These are phyloP conservation scores for Rhizomucor pusillus DNA, from an alignment of 371 early-diverging fungal species.

Conservation along the genomic window DNA sequence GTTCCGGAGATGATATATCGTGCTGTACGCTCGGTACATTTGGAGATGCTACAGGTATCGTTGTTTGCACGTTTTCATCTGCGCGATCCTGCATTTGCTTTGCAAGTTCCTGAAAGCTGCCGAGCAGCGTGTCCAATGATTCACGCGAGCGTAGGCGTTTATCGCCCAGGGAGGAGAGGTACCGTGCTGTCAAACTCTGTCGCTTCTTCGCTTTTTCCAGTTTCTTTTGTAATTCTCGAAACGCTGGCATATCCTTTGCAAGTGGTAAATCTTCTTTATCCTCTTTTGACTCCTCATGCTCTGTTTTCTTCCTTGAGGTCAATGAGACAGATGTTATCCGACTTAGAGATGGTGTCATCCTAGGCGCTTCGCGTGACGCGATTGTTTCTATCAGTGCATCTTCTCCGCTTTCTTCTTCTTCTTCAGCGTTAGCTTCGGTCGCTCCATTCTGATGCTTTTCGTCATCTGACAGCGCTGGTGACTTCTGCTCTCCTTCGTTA, in stretches of 20 bases:
- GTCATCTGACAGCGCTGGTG: slow-evolving; percentile 24
- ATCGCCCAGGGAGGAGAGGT: slow-evolving; percentile 22
- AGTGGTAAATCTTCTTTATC: too few species aligned
- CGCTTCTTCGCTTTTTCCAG: slow-evolving; percentile 38
- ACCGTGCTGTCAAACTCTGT: slow-evolving; percentile 45
- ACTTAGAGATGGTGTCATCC: slow-evolving; percentile 33
- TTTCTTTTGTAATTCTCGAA: slow-evolving; percentile 29
- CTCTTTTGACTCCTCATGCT: too few species aligned
- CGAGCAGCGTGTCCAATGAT: slow-evolving; percentile 20
- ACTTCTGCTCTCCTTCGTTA: slow-evolving; percentile 15
- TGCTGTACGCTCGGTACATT: neutral
- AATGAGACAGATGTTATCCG: slow-evolving; percentile 20
- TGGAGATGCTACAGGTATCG: neutral
- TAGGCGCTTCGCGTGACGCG: slow-evolving; percentile 29
- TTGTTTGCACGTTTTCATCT: neutral
- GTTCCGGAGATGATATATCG: neutral
- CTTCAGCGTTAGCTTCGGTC: slow-evolving; percentile 19
- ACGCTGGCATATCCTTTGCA: slow-evolving; percentile 11
- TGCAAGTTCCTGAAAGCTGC: too few species aligned
- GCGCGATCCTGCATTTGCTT: too few species aligned
- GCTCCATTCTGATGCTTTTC: slow-evolving; percentile 15
- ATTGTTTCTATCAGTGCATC: slow-evolving; percentile 38
- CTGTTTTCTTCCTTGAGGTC: too few species aligned
- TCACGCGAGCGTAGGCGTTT: neutral
- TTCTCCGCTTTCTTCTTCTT: slow-evolving; percentile 42